Evolutionary conservation across 2,329 filamentous ascomycete genomes (phyloP), one percentile per base, ranked within the genome.

Genomic region (Ceratocystis harringtonii): DNA sequence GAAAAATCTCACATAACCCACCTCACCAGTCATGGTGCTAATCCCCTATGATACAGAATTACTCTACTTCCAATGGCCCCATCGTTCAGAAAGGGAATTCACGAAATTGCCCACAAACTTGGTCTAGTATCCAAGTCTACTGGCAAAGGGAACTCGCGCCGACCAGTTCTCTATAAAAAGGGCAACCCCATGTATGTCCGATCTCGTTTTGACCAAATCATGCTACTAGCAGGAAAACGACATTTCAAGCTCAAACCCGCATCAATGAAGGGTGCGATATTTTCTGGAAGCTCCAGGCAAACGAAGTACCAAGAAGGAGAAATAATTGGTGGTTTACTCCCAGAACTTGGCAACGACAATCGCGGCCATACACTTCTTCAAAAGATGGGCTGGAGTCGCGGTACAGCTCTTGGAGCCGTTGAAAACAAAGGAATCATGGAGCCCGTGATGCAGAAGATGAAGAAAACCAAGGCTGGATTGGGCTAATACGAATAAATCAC

Each of bases 361-460:
- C 90, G 84, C 69, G 94, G 94, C 10, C 83, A 90, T 62, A 84
- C 85, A 2, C 89, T 99, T 84, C 76, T 99, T 69, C 90, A 95
- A 76, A 97, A 94, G 76, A 97, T 97, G 94, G 94, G 94, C 2
- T 99, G 94, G 92, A 88, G 83, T 68, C 87, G 81, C 63, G 94
- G 94, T 4, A 95, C 87, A 72, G 89, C 88, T 1, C 80, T 99
- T 0, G 94, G 94, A 63, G 84, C 89, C 10, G 73, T 79, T 1
- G 85, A 95, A 69, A 96, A 95, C 74, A 89, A 94, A 74, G 94
- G 94, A 41, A 94, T 96, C 63, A 75, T 95, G 69, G 84, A 90
- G 68, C 92, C 92, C 0, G 88, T 99, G 28, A 81, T 85, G 30
- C 92, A 96, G 69, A 84, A 94, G 30, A 88, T 99, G 70, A 96